These are phyloP conservation scores for Diaporthe eres DNA, from an alignment of 2,329 filamentous ascomycete species.

Conservation along the genomic window DNA sequence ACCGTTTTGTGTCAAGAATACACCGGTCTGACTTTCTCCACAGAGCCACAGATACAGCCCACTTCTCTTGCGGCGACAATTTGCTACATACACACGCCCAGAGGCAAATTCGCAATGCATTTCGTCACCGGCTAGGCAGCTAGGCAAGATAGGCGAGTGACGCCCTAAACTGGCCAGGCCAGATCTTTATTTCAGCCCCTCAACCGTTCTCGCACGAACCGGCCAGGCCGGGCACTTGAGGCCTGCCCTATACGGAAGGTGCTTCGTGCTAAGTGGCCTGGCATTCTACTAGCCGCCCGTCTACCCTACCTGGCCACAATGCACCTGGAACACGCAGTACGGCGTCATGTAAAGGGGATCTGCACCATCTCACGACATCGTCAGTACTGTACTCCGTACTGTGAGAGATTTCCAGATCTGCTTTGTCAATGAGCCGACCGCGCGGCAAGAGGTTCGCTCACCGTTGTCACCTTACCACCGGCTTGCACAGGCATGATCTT, in stretches of 20 bases:
- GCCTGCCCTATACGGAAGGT: conserved; percentile 32
- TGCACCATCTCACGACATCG: conserved; percentile 6
- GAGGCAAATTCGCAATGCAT: not conserved
- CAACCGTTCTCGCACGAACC: conserved; percentile 6
- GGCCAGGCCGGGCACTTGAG: not conserved
- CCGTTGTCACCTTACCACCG: conserved; percentile 6
- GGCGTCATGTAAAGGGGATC: conserved; percentile 1
- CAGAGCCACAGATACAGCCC: not conserved
- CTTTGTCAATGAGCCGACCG: not conserved
- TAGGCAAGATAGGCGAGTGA: conserved; percentile 29
- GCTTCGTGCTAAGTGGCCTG: conserved; percentile 9
- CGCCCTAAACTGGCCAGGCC: conserved; percentile 1
- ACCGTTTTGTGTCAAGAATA: conserved; percentile 11
- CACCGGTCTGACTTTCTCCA: not conserved
- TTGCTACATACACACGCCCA: not conserved
- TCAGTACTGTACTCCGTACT: conserved; percentile 4
- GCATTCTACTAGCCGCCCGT: conserved; percentile 13
- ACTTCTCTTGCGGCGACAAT: not conserved
- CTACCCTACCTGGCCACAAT: conserved; percentile 9
- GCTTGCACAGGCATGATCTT: not conserved
- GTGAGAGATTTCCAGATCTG: conserved; percentile 7
- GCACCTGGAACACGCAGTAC: conserved; percentile 8
- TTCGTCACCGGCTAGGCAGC: conserved; percentile 17
- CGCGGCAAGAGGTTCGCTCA: conserved; percentile 17
- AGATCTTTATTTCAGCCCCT: conserved; percentile 31